A percentile compares a stretch with the other conserved stretches of the same genome.
These are phyloP conservation scores for Colletotrichum sojae DNA, from an alignment of 2,329 filamentous ascomycete genomes.

Conservation along the genomic window DNA sequence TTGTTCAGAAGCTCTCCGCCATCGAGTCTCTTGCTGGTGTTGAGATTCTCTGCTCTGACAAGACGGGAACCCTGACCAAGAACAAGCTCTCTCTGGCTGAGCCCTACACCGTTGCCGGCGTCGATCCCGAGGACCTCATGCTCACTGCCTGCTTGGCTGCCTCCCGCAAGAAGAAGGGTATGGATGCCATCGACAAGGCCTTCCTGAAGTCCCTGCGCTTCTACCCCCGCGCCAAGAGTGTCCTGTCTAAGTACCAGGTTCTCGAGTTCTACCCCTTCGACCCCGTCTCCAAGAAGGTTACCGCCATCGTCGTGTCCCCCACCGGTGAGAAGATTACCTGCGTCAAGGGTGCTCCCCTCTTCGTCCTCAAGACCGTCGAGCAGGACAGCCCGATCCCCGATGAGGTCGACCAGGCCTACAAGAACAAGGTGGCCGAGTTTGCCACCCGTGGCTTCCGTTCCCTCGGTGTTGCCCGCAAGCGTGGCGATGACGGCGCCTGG, in stretches of 20 bases:
- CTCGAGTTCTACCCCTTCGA: slow-evolving; percentile 91
- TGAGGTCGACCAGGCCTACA: slow-evolving; percentile 85
- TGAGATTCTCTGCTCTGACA: slow-evolving; percentile 94
- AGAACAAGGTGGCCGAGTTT: slow-evolving; percentile 88
- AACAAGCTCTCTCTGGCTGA: slow-evolving; percentile 92
- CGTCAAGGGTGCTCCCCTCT: slow-evolving; percentile 91
- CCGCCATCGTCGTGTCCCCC: slow-evolving; percentile 85
- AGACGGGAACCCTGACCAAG: slow-evolving; percentile 93
- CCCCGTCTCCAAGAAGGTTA: slow-evolving; percentile 94
- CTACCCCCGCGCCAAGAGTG: slow-evolving; percentile 86
- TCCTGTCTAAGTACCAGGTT: slow-evolving; percentile 87
- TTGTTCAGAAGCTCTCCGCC: slow-evolving; percentile 92
- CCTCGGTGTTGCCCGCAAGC: slow-evolving; percentile 92
- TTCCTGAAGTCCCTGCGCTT: slow-evolving; percentile 88
- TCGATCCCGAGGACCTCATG: slow-evolving; percentile 91
- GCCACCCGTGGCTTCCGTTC: slow-evolving; percentile 95
- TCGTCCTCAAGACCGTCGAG: slow-evolving; percentile 89
- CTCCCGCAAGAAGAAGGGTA: slow-evolving; percentile 95
- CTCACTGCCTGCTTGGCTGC: slow-evolving; percentile 91
- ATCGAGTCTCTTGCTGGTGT: slow-evolving; percentile 95
- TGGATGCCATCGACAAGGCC: slow-evolving; percentile 94
- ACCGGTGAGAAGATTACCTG: slow-evolving; percentile 88
- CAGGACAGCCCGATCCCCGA: slow-evolving; percentile 86
- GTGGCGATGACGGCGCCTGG: slow-evolving; percentile 80
- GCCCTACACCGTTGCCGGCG: slow-evolving; percentile 85